Conservation (phyloP, 2,329 filamentous ascomycete genomes). For the Microsporum canis region DNA sequence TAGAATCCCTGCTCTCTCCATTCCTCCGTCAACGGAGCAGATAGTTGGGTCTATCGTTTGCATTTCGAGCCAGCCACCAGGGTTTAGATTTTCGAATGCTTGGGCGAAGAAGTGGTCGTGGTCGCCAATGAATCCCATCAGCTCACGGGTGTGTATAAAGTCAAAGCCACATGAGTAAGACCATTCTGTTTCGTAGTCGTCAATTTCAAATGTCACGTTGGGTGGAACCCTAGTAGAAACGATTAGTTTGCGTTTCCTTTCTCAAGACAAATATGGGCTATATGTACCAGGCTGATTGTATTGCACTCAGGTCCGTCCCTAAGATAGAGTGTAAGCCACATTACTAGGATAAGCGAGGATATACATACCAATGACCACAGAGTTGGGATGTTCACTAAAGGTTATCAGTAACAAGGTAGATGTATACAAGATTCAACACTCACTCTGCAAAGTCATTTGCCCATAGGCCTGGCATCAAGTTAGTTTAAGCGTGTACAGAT, state of each 20-base stretch:
- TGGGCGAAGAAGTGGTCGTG: constrained; percentile 21
- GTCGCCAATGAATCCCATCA: constrained; percentile 17
- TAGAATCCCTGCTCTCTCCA: not conserved
- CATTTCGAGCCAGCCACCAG: constrained; percentile 42
- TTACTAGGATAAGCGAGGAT: not conserved
- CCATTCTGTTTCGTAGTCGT: constrained; percentile 34
- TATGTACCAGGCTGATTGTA: constrained; percentile 10
- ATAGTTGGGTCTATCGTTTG: constrained; percentile 25
- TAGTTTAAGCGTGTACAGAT: not conserved
- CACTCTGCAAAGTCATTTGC: constrained; percentile 13
- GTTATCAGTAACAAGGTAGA: not conserved
- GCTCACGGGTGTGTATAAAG: constrained; percentile 27
- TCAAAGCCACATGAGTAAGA: constrained; percentile 29
- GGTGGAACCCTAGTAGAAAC: constrained; percentile 31
- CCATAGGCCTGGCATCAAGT: constrained; percentile 7
- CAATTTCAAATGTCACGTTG: constrained; percentile 42
- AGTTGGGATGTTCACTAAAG: constrained; percentile 3
- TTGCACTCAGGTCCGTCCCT: constrained; percentile 13
- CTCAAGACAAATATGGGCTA: constrained; percentile 7
- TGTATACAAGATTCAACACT: not conserved
- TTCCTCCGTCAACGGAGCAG: constrained; percentile 23
- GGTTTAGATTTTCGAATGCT: constrained; percentile 29
- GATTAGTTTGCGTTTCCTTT: not conserved
- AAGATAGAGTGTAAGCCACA: not conserved
- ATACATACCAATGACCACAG: constrained; percentile 7